These are phyloP conservation scores for Pinus taeda DNA, from an alignment of 75 land plant genomes.

Conservation along the genomic window DNA sequence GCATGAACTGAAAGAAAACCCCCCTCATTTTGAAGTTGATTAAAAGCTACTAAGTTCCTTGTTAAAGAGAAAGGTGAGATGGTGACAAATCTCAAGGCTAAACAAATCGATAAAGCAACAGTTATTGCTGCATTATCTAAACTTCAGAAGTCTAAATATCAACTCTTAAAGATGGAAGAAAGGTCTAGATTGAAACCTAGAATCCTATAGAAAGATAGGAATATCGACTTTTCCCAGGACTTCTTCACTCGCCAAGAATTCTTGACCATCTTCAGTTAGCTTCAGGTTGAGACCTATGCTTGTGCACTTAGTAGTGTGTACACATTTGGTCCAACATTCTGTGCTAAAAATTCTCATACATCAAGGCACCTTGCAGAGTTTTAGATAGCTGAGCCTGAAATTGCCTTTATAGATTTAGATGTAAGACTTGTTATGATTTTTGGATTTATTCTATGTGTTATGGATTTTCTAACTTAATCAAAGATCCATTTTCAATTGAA, in stretches of 20 bases:
- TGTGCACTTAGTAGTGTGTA: conserved; percentile 92
- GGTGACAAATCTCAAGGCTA: conserved; percentile 59
- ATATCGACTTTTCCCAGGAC: conserved; percentile 72
- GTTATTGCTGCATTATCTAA: conserved; percentile 60
- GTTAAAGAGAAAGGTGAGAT: conserved; percentile 68
- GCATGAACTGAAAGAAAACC: conserved; percentile 60
- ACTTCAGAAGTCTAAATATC: conserved; percentile 66
- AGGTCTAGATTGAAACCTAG: conserved; percentile 75
- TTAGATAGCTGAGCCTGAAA: conserved; percentile 99
- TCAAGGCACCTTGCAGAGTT: conserved; percentile 96
- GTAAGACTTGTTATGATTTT: conserved; percentile 18
- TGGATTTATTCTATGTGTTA: not conserved
- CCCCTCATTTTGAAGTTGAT: conserved; percentile 78
- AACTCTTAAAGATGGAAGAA: conserved; percentile 52
- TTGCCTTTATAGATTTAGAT: conserved; percentile 92
- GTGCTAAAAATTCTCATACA: conserved; percentile 95
- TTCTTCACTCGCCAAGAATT: conserved; percentile 90
- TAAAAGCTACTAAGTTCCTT: conserved; percentile 53
- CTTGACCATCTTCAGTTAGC: conserved; percentile 95
- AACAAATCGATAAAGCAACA: conserved; percentile 62
- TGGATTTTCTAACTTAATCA: not conserved
- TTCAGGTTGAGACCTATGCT: conserved; percentile 94
- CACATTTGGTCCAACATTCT: conserved; percentile 95
- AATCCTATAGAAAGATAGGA: conserved; percentile 72
- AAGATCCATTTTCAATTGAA: no score